Evolutionary conservation across 2,329 filamentous ascomycete genomes (phyloP).

Genomic region (Colletotrichum horii): DNA sequence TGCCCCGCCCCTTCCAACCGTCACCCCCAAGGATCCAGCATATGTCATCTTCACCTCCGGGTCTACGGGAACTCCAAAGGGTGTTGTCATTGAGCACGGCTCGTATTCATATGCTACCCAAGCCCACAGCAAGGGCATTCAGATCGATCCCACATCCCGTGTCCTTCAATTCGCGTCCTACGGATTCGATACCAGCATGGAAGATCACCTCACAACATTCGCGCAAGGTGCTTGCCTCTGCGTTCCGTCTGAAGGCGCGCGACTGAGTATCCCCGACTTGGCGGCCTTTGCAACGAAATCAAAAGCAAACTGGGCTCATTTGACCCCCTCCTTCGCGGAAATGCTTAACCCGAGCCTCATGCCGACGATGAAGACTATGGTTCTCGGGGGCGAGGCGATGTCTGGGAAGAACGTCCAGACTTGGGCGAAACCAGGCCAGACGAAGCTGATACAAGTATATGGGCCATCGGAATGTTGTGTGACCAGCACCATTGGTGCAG

Average conservation of each 20-base stretch:
- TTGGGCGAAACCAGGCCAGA: constrained; percentile 44
- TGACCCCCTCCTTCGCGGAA: constrained; percentile 55
- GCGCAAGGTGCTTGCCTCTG: constrained; percentile 66
- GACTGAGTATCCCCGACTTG: constrained; percentile 43
- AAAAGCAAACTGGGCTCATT: constrained; percentile 50
- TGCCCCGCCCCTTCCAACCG: neutral
- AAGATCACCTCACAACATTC: constrained; percentile 57
- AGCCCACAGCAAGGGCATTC: neutral
- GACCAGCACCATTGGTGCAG: neutral
- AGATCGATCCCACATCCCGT: neutral
- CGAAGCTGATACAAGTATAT: constrained; percentile 53
- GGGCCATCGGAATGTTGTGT: constrained; percentile 59
- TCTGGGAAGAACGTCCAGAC: constrained; percentile 50
- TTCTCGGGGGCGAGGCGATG: constrained; percentile 57
- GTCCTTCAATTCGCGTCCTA: constrained; percentile 53
- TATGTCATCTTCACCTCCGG: constrained; percentile 29
- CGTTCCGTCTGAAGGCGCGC: constrained; percentile 55
- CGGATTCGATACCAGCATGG: constrained; percentile 57
- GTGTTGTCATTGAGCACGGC: constrained; percentile 2
- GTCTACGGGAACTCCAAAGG: constrained; percentile 27
- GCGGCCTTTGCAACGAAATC: neutral
- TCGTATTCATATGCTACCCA: constrained; percentile 24
- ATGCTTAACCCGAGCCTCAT: constrained; percentile 49
- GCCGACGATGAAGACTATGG: constrained; percentile 48
- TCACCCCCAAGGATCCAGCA: neutral